Conservation (phyloP, 1,284 basidiomycete genomes). For the Ceratobasidium theobromae region DNA sequence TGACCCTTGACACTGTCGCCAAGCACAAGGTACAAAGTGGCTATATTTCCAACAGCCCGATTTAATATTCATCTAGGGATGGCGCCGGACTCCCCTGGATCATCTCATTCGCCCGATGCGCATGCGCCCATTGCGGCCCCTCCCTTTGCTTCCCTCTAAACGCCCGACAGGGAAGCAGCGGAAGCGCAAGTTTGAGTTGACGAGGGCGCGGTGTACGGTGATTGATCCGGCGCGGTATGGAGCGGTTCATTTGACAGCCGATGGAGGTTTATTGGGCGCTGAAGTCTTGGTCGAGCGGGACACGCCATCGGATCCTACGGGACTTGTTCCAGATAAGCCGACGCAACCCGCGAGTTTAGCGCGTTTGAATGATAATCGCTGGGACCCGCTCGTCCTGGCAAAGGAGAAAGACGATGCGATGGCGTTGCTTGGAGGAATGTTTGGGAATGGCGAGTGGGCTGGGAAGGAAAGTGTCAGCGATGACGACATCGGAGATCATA, state of each 20-base stretch:
- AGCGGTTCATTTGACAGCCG: slow-evolving; percentile 32
- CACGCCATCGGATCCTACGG: no score
- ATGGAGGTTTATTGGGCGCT: slow-evolving; percentile 17
- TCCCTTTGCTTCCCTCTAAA: slow-evolving; percentile 45
- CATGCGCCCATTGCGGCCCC: slow-evolving; percentile 64
- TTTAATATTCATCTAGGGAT: slow-evolving; percentile 43
- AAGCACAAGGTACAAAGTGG: slow-evolving; percentile 49
- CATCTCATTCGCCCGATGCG: slow-evolving; percentile 63
- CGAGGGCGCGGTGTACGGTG: slow-evolving; percentile 53
- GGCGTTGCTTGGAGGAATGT: slow-evolving; percentile 22
- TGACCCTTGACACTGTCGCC: slow-evolving; percentile 56
- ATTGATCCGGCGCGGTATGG: slow-evolving; percentile 69
- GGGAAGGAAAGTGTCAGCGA: slow-evolving; percentile 34
- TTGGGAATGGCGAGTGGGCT: slow-evolving; percentile 38
- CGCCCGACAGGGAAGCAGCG: slow-evolving; percentile 32
- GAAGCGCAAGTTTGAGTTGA: slow-evolving; percentile 43
- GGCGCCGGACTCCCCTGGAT: slow-evolving; percentile 66
- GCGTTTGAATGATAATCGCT: no score
- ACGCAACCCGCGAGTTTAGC: no score
- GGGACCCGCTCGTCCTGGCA: not conserved
- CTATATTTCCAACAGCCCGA: no score
- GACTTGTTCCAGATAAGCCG: no score
- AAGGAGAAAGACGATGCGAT: slow-evolving; percentile 12
- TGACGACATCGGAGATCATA: slow-evolving; percentile 26
- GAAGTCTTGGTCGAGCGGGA: slow-evolving; percentile 47